Evolutionary conservation across 2,329 filamentous ascomycete species (phyloP), one percentile per base, ranked within the genome.

Genomic region (Scedosporium dehoogii): DNA sequence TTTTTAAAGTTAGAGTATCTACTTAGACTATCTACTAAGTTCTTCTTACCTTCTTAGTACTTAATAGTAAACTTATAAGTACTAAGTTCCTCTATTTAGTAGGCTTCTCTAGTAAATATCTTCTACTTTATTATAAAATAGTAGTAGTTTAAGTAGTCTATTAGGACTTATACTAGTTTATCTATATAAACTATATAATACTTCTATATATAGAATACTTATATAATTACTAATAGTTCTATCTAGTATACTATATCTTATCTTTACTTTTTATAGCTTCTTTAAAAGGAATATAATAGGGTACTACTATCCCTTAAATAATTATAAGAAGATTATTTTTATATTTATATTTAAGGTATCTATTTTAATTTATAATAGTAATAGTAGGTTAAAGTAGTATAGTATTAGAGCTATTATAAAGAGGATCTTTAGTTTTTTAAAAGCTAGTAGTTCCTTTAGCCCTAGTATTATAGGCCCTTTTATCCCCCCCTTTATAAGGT

Each of bases 181-280:
- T 12, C 42, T 66, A n/a, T 63, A 58, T 58, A 55, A 27, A 29
- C 53, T 63, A 38, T 55, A 41, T 41, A 56, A 59, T 57, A 57
- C 27, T 53, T n/a, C 21, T 33, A 64, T 38, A 46, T 38, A 58
- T 61, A 61, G 46, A 46, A 64, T 62, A 58, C 58, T 16, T 55
- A 53, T 41, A 16, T 44, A 64, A 51, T n/a, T 51, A 6, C 10
- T 27, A 25, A 33, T 53, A 33, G 23, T 62, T 44, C 6, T 58
- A 61, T 61, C 33, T 33, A 33, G 42, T 3, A 48, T 51, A 18
- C 18, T 62, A 63, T 63, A 65, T 38, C 62, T 63, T 57, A 59
- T 41, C 48, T 27, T 56, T 7, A 27, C 10, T 3, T 18, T 23
- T 18, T 53, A 18, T 18, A 53, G 46, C 46, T 53, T 53, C 10